Conservation (phyloP, 2,329 filamentous ascomycete species). For the Cladophialophora immunda region DNA sequence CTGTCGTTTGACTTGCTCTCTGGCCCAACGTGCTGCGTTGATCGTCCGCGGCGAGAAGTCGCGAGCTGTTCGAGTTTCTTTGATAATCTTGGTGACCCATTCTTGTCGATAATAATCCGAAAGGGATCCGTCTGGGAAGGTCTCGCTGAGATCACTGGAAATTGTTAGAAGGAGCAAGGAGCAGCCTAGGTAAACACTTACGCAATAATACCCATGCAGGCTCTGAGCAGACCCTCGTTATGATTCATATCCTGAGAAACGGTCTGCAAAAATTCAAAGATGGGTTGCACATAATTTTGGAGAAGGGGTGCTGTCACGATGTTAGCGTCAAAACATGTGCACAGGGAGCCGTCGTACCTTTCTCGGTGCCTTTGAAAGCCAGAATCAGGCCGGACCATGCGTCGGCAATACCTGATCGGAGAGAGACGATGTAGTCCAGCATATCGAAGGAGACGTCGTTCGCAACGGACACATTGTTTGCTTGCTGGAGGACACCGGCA, state of each 20-base stretch:
- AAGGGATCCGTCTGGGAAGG: slow-evolving; percentile 90
- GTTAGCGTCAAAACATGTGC: slow-evolving; percentile 22
- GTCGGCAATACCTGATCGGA: slow-evolving; percentile 98
- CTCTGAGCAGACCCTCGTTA: slow-evolving; percentile 88
- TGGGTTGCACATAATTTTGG: slow-evolving; percentile 79
- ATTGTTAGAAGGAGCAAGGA: slow-evolving; percentile 48
- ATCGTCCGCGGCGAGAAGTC: slow-evolving; percentile 86
- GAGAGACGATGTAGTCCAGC: slow-evolving; percentile 93
- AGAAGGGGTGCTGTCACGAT: slow-evolving; percentile 56
- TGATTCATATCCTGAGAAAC: slow-evolving; percentile 85
- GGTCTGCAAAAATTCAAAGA: slow-evolving; percentile 85
- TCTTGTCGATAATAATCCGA: slow-evolving; percentile 85
- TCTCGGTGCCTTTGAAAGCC: slow-evolving; percentile 78
- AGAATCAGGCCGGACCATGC: slow-evolving; percentile 97
- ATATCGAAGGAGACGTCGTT: slow-evolving; percentile 90
- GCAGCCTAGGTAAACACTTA: slow-evolving; percentile 57
- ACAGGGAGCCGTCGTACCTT: slow-evolving; percentile 45
- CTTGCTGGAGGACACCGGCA: slow-evolving; percentile 92
- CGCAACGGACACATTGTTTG: slow-evolving; percentile 79
- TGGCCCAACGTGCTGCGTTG: slow-evolving; percentile 95
- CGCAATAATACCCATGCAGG: slow-evolving; percentile 98
- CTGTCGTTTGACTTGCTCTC: slow-evolving; percentile 96
- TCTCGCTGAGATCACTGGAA: slow-evolving; percentile 85
- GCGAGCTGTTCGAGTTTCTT: slow-evolving; percentile 88
- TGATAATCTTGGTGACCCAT: slow-evolving; percentile 88